Percentiles rank a stretch among this genome's conserved stretches.
phyloP scores from a whole-genome alignment of 2,329 filamentous ascomycete species.

The Rugonectria rugulosa region DNA sequence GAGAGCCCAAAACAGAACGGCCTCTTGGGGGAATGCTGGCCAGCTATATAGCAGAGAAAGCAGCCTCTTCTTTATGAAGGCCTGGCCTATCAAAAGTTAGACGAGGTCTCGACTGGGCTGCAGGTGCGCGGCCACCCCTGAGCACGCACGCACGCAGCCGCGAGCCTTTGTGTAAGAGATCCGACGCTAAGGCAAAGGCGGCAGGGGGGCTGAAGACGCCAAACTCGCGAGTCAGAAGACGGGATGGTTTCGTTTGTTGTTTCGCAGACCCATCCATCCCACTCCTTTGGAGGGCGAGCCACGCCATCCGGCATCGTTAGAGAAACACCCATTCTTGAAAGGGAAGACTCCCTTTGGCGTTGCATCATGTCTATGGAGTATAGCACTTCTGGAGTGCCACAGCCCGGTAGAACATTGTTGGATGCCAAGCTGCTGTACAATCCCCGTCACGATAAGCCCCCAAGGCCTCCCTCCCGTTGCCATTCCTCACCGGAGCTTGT shows the following conservation, averaged over 20 bases:
- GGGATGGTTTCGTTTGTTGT: constrained; percentile 12
- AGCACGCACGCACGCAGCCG: neutral
- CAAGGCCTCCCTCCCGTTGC: no score
- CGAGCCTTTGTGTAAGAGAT: neutral
- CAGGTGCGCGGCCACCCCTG: neutral
- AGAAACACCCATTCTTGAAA: neutral
- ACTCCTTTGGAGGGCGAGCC: no score
- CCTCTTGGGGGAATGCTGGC: constrained; percentile 37
- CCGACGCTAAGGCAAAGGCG: neutral
- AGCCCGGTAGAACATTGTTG: no score
- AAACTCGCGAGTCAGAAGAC: constrained; percentile 13
- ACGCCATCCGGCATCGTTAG: no score
- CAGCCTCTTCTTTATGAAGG: neutral
- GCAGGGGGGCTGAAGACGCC: neutral
- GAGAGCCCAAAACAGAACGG: constrained; percentile 15
- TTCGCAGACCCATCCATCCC: neutral
- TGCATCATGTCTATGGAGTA: no score
- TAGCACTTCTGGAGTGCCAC: no score
- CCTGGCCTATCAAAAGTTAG: neutral
- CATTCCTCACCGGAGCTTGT: no score
- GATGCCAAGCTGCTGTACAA: no score
- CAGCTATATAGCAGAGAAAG: constrained; percentile 36
- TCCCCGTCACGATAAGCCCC: no score
- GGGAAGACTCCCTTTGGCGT: neutral
- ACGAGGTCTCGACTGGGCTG: neutral